phyloP scores from a whole-genome alignment of 2,329 filamentous ascomycete genomes.

The Colletotrichum brevisporum region DNA sequence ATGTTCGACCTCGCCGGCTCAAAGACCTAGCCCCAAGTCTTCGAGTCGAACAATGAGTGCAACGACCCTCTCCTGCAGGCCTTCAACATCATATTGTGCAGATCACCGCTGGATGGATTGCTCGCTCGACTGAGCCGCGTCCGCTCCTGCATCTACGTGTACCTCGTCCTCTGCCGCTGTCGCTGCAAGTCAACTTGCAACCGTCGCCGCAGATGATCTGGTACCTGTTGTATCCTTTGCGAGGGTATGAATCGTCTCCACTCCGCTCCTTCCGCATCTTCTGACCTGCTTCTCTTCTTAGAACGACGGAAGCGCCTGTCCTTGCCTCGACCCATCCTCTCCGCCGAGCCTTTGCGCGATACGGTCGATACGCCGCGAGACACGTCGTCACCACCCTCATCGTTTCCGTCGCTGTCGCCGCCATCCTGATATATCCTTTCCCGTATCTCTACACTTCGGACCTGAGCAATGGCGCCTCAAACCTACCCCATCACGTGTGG shows the following conservation, averaged over 20 bases:
- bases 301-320: slow-evolving; percentile 81
- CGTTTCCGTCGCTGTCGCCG: slow-evolving; percentile 79
- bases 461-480: slow-evolving; percentile 78
- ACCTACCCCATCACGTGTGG: slow-evolving; percentile 85
- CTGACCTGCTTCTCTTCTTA: slow-evolving; percentile 50
- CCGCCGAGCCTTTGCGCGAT: slow-evolving; percentile 74
- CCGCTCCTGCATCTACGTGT: slow-evolving; percentile 20
- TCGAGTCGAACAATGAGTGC: slow-evolving; percentile 33
- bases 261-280: slow-evolving; percentile 19
- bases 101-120: slow-evolving; percentile 30
- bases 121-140: slow-evolving; percentile 26
- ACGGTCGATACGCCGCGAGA: slow-evolving; percentile 78
- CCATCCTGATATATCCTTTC: slow-evolving; percentile 80
- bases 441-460: slow-evolving; percentile 82
- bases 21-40: slow-evolving; percentile 11
- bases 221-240: slow-evolving; percentile 82
- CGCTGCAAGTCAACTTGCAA: slow-evolving; percentile 39
- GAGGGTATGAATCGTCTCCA: slow-evolving; percentile 71
- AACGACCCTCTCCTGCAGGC: slow-evolving; percentile 20
- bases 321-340: slow-evolving; percentile 76
- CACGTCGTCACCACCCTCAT: slow-evolving; percentile 83
- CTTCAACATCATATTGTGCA: slow-evolving; percentile 14
- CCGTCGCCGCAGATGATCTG: slow-evolving; percentile 71
- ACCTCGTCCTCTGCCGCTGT: slow-evolving; percentile 32
- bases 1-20: slow-evolving; percentile 19